Percentiles rank a stretch among this genome's conserved stretches.
Evolutionary conservation across 1,284 basidiomycete genomes (phyloP).

Genomic region (Lentinula novae-zelandiae): DNA sequence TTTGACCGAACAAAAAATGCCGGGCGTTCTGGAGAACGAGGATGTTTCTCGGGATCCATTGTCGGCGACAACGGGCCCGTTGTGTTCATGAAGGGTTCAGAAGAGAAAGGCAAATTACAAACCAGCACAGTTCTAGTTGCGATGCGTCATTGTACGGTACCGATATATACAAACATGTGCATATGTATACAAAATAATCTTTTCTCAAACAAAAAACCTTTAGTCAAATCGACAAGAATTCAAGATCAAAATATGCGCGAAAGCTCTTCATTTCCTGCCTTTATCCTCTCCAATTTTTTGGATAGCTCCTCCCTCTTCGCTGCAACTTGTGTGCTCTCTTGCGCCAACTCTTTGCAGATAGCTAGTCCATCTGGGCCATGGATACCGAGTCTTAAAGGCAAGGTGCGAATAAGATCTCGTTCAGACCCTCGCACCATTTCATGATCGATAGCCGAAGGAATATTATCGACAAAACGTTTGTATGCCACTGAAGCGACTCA

Average conservation of each 20-base stretch:
- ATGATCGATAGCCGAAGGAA: constrained; percentile 62
- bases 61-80: background rate
- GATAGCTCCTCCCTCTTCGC: constrained; percentile 44
- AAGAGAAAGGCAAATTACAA: too few relatives aligned
- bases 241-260: constrained; percentile 4
- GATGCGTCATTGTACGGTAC: too few relatives aligned
- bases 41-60: constrained; percentile 8
- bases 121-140: too few relatives aligned
- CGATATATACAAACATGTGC: too few relatives aligned
- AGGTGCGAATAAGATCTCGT: constrained; percentile 28
- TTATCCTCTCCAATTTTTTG: constrained; percentile 51
- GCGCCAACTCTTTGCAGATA: constrained; percentile 51
- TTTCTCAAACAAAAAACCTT: too few relatives aligned
- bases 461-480: constrained; percentile 62
- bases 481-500: constrained; percentile 49
- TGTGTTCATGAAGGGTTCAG: background rate
- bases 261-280: constrained; percentile 48
- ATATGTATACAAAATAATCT: too few relatives aligned
- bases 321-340: constrained; percentile 47
- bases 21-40: background rate
- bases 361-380: constrained; percentile 40
- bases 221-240: background rate
- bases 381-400: constrained; percentile 43
- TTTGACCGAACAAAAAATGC: background rate
- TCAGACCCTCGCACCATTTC: constrained; percentile 53